phyloP scores from a whole-genome alignment of 1,284 basidiomycete genomes.

The Boletellus dicymbophilus region DNA sequence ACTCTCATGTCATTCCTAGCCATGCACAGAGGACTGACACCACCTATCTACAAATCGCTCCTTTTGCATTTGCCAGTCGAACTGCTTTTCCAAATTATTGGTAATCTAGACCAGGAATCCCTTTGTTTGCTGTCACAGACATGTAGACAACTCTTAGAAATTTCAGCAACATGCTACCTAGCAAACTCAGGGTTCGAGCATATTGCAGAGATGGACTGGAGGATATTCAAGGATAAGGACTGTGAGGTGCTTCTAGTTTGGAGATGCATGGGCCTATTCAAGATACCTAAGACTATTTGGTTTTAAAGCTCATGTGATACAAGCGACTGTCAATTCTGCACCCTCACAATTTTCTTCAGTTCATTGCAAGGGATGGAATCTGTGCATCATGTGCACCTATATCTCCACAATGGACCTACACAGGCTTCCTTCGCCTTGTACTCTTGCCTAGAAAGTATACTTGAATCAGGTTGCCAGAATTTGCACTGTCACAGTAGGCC shows the following conservation, averaged over 20 bases:
- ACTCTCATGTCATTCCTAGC: not conserved
- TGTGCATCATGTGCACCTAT: not conserved
- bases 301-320: not conserved
- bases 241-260: constrained; percentile 7
- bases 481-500: not conserved
- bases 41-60: not conserved
- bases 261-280: constrained; percentile 2
- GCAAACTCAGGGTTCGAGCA: not conserved
- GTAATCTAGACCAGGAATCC: constrained; percentile 3
- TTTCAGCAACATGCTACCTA: not conserved
- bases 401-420: not conserved
- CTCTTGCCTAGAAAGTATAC: constrained; percentile 1
- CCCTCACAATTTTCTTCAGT: constrained; percentile 5
- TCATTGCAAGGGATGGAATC: not conserved
- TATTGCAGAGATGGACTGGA: not conserved
- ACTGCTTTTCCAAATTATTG: not conserved
- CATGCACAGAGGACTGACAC: not conserved
- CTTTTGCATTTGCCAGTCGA: not conserved
- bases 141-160: constrained; percentile 2
- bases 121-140: not conserved
- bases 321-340: not conserved
- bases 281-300: not conserved
- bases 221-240: not conserved
- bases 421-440: not conserved
- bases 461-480: not conserved